Conservation (phyloP, 2,329 filamentous ascomycete genomes). For the Fulvia fulva region DNA sequence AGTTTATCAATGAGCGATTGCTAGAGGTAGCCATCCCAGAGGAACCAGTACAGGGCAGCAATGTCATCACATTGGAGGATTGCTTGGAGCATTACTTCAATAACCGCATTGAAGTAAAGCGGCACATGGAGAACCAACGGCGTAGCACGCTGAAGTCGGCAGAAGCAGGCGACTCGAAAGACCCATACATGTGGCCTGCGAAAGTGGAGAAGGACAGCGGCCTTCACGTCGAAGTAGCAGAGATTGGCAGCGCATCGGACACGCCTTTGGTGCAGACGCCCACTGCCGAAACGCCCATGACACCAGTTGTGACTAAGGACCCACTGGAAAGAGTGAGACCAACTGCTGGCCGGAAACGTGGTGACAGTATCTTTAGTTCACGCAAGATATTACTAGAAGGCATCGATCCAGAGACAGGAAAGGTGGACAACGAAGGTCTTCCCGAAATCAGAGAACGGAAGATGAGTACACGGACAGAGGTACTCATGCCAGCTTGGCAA, state of each 20-base stretch:
- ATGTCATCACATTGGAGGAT: constrained; percentile 71
- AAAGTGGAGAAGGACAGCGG: constrained; percentile 32
- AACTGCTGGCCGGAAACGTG: constrained; percentile 37
- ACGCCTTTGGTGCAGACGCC: constrained; percentile 28
- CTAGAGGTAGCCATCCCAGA: constrained; percentile 87
- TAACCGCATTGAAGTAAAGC: constrained; percentile 80
- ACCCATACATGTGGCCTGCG: constrained; percentile 11
- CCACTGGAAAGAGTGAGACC: constrained; percentile 34
- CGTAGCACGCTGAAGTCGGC: constrained; percentile 55
- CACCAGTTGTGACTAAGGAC: constrained; percentile 24
- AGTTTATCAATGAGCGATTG: constrained; percentile 85
- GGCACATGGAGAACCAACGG: constrained; percentile 60
- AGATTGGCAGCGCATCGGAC: constrained; percentile 34
- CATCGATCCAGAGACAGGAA: constrained; percentile 41
- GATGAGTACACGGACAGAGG: constrained; percentile 60
- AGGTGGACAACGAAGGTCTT: constrained; percentile 27
- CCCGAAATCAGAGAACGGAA: constrained; percentile 23
- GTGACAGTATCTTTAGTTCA: constrained; percentile 50
- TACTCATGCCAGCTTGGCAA: constrained; percentile 95
- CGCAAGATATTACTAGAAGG: constrained; percentile 34
- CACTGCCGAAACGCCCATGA: constrained; percentile 17
- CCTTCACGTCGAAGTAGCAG: constrained; percentile 44
- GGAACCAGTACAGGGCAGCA: constrained; percentile 60
- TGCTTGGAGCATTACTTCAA: constrained; percentile 96
- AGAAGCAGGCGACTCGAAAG: constrained; percentile 23